Evolutionary conservation across 441 rosid genomes (phyloP), one percentile per base, ranked within the genome.

Genomic region (Sinapis alba): DNA sequence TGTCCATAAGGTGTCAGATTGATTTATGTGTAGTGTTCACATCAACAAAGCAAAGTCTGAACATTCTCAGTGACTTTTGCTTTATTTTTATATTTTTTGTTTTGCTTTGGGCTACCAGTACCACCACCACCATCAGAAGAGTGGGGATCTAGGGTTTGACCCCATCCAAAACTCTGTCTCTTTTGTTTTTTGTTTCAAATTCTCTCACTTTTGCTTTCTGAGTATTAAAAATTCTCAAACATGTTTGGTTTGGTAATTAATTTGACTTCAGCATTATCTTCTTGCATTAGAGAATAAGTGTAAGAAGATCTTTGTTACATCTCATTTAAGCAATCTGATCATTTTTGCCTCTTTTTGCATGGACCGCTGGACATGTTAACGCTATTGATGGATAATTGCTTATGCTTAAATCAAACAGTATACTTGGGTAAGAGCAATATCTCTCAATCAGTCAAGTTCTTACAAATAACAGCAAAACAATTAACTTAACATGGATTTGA

Each of bases 11-110:
- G 80, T 72, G 81, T 78, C 81, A 72, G 81, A 78, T 34, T 78
- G 81, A 71, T 77, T 77, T 77, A 64, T 71, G 57, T 77, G 80
- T 77, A 70, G 36, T 72, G 80, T 77, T 78, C 81, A 78, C 81
- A 78, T 78, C 81, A 78, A 21, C 73, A 78, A 78, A 78, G 77
- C 77, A 78, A 72, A 78, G 64, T 59, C 81, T 78, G 81, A 78
- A 78, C 63, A 78, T 73, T 73, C 81, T 68, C 75, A 78, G 78
- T 78, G 61, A 74, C 81, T 78, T 78, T 78, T 78, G 69, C 81
- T 78, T 73, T 78, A 68, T 62, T 43, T 94, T 21, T 72, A 47
- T 16, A 56, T 51, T 27, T 20, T 32, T 28, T 28, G 59, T 59
- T 67, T 78, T 72, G 77, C 77, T 78, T 78, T 78, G 45, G 56